A percentile compares a stretch with the other conserved stretches of the same genome.
Evolutionary conservation across 169 alveolate genomes (phyloP).

Genomic region (Eimeria praecox): DNA sequence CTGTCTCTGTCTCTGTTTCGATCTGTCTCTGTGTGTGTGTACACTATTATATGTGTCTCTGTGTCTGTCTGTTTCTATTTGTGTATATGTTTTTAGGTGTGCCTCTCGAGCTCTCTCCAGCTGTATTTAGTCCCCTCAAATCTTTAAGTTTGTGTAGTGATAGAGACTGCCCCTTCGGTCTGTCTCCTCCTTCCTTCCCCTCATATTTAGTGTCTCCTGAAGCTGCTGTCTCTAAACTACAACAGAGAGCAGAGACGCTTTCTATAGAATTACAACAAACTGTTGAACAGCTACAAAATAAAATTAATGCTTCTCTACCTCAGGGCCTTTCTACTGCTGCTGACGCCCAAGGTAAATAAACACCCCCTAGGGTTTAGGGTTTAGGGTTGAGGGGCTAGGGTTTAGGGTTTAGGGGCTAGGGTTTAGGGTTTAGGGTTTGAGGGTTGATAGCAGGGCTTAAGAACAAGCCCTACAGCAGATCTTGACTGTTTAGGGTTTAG

Average conservation of each 20-base stretch:
- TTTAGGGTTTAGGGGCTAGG: not conserved
- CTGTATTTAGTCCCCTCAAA: not conserved
- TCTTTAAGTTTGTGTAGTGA: not conserved
- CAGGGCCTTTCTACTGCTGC: not conserved
- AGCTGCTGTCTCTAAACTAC: slow-evolving; percentile 39
- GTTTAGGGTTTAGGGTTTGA: not conserved
- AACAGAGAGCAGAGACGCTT: slow-evolving; percentile 1
- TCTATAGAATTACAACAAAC: slow-evolving; percentile 7
- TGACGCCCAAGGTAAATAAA: slow-evolving; percentile 14
- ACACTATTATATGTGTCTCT: no score
- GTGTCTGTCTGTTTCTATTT: not conserved
- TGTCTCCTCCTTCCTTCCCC: slow-evolving; percentile 37
- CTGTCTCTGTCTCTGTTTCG: not conserved
- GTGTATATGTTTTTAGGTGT: slow-evolving; percentile 4
- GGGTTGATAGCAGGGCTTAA: not conserved
- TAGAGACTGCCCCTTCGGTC: not conserved
- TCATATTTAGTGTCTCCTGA: slow-evolving; percentile 31
- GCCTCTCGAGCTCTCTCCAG: not conserved
- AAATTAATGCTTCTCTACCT: slow-evolving; percentile 2
- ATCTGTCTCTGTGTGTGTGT: no score
- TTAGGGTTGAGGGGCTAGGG: slow-evolving; percentile 24
- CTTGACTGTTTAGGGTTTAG: no score
- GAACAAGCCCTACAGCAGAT: no score
- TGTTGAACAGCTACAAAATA: not conserved
- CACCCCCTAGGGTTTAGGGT: slow-evolving; percentile 24